Evolutionary conservation across 805 yeast genomes (phyloP).

Genomic region (Pichia pseudocactophila): DNA sequence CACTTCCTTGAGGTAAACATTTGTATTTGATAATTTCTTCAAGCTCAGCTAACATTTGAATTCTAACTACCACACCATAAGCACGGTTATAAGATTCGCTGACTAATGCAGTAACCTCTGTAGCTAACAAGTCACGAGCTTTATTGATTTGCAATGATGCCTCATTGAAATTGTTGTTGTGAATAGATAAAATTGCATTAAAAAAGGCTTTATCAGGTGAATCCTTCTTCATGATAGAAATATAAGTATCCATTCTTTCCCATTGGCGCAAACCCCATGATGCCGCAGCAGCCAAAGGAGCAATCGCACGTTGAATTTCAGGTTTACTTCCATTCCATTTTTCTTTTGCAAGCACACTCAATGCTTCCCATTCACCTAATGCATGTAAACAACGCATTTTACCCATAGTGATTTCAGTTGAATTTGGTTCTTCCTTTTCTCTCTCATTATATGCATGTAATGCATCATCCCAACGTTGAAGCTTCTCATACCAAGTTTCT

Average conservation of each 20-base stretch:
- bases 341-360: conserved; percentile 74
- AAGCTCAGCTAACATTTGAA: conserved; percentile 93
- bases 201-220: conserved; percentile 94
- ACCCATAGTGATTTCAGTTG: conserved; percentile 90
- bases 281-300: conserved; percentile 97
- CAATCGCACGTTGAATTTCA: conserved; percentile 73
- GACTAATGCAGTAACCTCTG: conserved; percentile 89
- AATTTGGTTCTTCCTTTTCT: conserved; percentile 53
- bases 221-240: conserved; percentile 79
- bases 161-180: conserved; percentile 74
- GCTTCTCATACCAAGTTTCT: conserved; percentile 96
- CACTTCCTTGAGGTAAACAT: conserved; percentile 73
- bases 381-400: conserved; percentile 98
- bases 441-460: conserved; percentile 79
- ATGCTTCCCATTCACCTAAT: conserved; percentile 95
- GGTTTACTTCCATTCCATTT: conserved; percentile 73
- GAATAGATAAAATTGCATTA: conserved; percentile 80
- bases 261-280: conserved; percentile 98
- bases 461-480: conserved; percentile 98
- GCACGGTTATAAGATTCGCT: conserved; percentile 96
- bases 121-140: conserved; percentile 83
- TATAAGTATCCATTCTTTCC: conserved; percentile 92
- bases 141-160: conserved; percentile 70
- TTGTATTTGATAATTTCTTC: conserved; percentile 93
- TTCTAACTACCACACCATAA: conserved; percentile 90